phyloP scores from a whole-genome alignment of 345 rosid species.

The Microcos paniculata region DNA sequence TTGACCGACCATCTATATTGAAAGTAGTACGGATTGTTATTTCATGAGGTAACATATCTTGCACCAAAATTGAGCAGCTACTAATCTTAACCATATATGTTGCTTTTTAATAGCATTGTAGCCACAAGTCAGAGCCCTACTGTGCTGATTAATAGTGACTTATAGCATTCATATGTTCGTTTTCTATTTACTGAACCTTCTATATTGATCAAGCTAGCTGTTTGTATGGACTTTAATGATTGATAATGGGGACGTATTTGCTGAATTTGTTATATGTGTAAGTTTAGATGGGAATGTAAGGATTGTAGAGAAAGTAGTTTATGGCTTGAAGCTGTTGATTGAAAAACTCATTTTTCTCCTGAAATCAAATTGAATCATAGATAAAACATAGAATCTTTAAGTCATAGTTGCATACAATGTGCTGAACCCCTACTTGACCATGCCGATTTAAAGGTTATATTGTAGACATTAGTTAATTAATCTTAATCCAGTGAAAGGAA shows the following conservation, averaged over 20 bases:
- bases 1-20: not conserved
- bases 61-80: not conserved
- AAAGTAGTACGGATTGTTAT: slow-evolving; percentile 10
- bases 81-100: not conserved
- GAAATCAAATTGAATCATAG: too few relatives aligned
- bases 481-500: too few relatives aligned
- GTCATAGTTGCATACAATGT: too few relatives aligned
- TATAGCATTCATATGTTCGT: not conserved
- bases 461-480: too few relatives aligned
- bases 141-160: not conserved
- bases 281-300: too few relatives aligned
- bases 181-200: not conserved
- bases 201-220: not conserved
- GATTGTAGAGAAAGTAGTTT: too few relatives aligned
- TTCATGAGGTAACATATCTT: slow-evolving; percentile 21
- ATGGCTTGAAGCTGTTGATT: too few relatives aligned
- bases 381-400: not conserved
- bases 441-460: too few relatives aligned
- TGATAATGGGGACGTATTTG: not conserved
- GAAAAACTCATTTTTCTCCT: too few relatives aligned
- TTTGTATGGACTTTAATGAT: not conserved
- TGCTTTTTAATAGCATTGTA: not conserved
- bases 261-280: too few relatives aligned
- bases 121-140: not conserved
- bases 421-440: too few relatives aligned